Conservation (phyloP, 1,284 basidiomycete genomes). For the Chalciporus sp. region DNA sequence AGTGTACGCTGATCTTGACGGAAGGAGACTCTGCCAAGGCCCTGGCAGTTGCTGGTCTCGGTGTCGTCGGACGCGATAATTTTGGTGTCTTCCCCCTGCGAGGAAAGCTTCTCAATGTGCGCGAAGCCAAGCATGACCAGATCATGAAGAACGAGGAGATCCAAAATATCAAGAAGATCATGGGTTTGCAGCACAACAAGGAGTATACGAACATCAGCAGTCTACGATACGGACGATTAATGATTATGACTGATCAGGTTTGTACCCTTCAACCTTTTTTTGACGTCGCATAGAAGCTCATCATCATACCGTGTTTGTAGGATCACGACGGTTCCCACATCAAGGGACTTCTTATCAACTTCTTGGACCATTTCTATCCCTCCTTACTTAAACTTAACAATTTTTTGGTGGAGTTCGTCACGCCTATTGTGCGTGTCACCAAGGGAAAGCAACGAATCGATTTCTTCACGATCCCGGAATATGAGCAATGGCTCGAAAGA, state of each 20-base stretch:
- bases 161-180: slow-evolving; percentile 96
- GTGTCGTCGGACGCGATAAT: slow-evolving; percentile 94
- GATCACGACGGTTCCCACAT: slow-evolving; percentile 99
- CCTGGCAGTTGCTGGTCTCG: slow-evolving; percentile 91
- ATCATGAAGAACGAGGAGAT: slow-evolving; percentile 99
- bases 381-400: slow-evolving; percentile 90
- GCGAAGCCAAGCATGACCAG: slow-evolving; percentile 94
- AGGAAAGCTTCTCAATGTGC: slow-evolving; percentile 96
- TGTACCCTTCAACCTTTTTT: slow-evolving; percentile 14
- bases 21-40: slow-evolving; percentile 99
- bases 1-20: slow-evolving; percentile 96
- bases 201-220: slow-evolving; percentile 75
- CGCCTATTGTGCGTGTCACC: slow-evolving; percentile 93
- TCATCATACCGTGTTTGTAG: slow-evolving; percentile 42
- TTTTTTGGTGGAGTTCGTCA: slow-evolving; percentile 98
- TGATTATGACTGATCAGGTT: slow-evolving; percentile 99
- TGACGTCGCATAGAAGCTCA: slow-evolving; percentile 6
- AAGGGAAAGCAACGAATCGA: slow-evolving; percentile 84
- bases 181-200: slow-evolving; percentile 95
- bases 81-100: slow-evolving; percentile 98
- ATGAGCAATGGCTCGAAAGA: slow-evolving; percentile 87
- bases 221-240: slow-evolving; percentile 92
- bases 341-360: slow-evolving; percentile 98
- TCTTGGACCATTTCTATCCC: slow-evolving; percentile 96
- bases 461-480: slow-evolving; percentile 99